Evolutionary conservation across 495 filamentous ascomycete genomes (phyloP).

Genomic region (Amniculicola lignicola): DNA sequence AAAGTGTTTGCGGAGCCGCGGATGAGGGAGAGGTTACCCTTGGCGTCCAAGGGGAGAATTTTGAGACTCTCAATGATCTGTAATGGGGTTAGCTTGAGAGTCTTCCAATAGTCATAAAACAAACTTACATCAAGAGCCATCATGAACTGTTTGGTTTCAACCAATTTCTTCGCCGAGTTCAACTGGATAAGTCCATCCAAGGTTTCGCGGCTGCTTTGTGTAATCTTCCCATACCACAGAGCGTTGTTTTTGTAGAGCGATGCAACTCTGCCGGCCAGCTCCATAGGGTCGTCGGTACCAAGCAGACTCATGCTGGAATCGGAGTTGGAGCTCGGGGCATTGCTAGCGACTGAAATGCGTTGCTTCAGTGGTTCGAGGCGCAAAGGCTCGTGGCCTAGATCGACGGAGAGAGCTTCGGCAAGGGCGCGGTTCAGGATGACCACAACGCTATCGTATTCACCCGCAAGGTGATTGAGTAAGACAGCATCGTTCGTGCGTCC

Average conservation of each 20-base stretch:
- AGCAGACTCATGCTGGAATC: conserved; percentile 74
- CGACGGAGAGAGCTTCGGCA: conserved; percentile 77
- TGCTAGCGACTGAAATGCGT: conserved; percentile 36
- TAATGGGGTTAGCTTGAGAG: conserved; percentile 6
- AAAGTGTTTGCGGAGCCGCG: conserved; percentile 74
- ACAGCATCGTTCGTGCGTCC: conserved; percentile 90
- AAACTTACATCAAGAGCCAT: conserved; percentile 75
- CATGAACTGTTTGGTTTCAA: conserved; percentile 70
- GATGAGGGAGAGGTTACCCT: conserved; percentile 67
- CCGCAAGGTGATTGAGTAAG: conserved; percentile 87
- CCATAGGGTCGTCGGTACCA: conserved; percentile 78
- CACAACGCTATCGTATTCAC: conserved; percentile 89
- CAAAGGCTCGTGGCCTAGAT: conserved; percentile 72
- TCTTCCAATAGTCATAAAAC: conserved; percentile 3
- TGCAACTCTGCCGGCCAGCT: conserved; percentile 76
- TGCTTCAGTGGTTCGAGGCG: conserved; percentile 77
- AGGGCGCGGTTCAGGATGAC: conserved; percentile 84
- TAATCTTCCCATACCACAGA: conserved; percentile 69
- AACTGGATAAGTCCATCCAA: conserved; percentile 72
- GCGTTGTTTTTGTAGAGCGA: conserved; percentile 71
- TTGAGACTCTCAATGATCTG: conserved; percentile 70
- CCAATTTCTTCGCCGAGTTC: conserved; percentile 67
- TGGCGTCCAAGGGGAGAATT: conserved; percentile 72
- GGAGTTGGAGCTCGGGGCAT: conserved; percentile 23
- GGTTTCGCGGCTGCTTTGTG: conserved; percentile 62